Percentiles rank a stretch among this genome's conserved stretches.
These are phyloP conservation scores for Astraeus odoratus DNA, from an alignment of 768 basidiomycete genomes.

Conservation along the genomic window DNA sequence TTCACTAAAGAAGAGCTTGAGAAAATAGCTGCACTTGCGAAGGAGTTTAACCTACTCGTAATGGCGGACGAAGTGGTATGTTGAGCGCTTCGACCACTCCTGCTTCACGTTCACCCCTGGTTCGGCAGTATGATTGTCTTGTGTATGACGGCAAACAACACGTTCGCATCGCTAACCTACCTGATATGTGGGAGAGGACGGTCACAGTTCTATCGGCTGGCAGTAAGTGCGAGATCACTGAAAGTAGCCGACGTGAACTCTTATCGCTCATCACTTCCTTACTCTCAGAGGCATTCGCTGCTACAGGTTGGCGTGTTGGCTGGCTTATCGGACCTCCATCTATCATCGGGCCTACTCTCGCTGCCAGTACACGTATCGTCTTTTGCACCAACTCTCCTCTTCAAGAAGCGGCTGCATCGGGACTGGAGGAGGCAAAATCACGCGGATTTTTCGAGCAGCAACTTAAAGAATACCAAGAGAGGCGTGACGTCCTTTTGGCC, in stretches of 20 bases:
- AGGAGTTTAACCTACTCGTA: constrained; percentile 88
- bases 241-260: no score
- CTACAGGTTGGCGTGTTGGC: constrained; percentile 96
- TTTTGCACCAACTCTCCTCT: constrained; percentile 94
- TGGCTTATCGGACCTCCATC: constrained; percentile 88
- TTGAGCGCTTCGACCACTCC: not conserved
- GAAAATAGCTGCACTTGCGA: constrained; percentile 77
- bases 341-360: constrained; percentile 81
- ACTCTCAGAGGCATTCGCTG: constrained; percentile 81
- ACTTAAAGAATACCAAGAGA: constrained; percentile 67
- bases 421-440: constrained; percentile 71
- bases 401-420: constrained; percentile 90
- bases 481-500: constrained; percentile 64
- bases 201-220: constrained; percentile 95
- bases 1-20: constrained; percentile 81
- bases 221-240: constrained; percentile 44
- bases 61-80: constrained; percentile 96
- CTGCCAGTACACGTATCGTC: constrained; percentile 88
- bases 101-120: not conserved
- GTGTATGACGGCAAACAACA: constrained; percentile 87
- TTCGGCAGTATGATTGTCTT: constrained; percentile 80
- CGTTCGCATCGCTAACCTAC: constrained; percentile 86
- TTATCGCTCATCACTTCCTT: not conserved
- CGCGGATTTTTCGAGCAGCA: constrained; percentile 77
- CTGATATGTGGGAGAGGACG: constrained; percentile 98